phyloP scores from a whole-genome alignment of 257 asterid genomes.

The Linderniella brevidens region DNA sequence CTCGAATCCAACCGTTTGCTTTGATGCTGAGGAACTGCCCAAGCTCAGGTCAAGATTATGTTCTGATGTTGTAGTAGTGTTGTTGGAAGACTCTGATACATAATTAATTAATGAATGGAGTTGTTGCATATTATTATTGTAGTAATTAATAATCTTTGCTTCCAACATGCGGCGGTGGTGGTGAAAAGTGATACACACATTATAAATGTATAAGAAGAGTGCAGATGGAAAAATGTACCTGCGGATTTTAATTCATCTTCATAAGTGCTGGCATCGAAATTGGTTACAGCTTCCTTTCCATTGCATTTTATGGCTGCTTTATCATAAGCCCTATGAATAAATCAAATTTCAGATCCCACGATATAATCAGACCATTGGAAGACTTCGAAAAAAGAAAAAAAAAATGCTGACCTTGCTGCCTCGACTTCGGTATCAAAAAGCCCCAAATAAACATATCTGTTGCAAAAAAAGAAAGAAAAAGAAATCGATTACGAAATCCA shows the following conservation, averaged over 20 bases:
- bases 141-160: no score
- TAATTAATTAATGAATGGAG: neutral
- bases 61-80: conserved; percentile 15
- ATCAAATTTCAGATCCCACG: neutral
- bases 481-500: no score
- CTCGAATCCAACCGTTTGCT: conserved; percentile 10
- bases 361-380: no score
- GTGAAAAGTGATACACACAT: no score
- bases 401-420: conserved; percentile 88
- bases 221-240: conserved; percentile 19
- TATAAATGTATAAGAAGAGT: neutral
- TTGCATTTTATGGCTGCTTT: conserved; percentile 94
- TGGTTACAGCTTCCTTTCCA: conserved; percentile 96
- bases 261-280: conserved; percentile 80
- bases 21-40: conserved; percentile 42
- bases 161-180: no score
- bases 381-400: neutral
- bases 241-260: conserved; percentile 62
- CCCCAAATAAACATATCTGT: conserved; percentile 92
- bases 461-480: neutral
- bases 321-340: conserved; percentile 64
- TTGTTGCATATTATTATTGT: neutral
- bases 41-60: conserved; percentile 76
- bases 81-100: conserved; percentile 30
- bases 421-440: conserved; percentile 92